Evolutionary conservation across 2,329 filamentous ascomycete species (phyloP), one percentile per base, ranked within the genome.

Genomic region (Zarea fungicola): DNA sequence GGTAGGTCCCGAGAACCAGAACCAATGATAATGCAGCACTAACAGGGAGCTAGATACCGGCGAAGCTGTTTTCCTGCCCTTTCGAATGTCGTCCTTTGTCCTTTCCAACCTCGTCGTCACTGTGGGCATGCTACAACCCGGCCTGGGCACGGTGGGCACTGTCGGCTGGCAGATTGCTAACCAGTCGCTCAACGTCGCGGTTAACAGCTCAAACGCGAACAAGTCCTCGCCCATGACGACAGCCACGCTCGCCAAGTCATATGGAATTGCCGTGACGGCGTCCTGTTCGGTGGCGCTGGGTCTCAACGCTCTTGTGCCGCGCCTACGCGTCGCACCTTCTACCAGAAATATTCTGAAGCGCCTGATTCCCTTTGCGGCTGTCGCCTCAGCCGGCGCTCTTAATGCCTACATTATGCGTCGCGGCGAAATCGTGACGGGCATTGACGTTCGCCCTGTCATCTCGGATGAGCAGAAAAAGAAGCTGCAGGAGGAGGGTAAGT

Each of bases 381-480:
- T 99, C 10, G 92, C 92, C 25, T 87, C 83, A 51, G 93, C 93
- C 4, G 91, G 90, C 61, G 89, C 84, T 1, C 77, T 99, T 54
- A 99, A 99, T 68, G 93, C 96, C 22, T 95, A 96, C 70, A 80
- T 99, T 48, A 99, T 99, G 93, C 89, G 93, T 52, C 85, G 89
- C 55, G 92, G 96, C 68, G 93, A 99, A 72, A 97, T 99, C 60
- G 80, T 87, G 61, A 81, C 81, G 53, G 93, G 93, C 45, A 99
- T 99, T 62, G 89, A 97, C 66, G 83, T 99, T 31, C 96, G 85
- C 67, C 90, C 91, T 1, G 84, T 89, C 6, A 77, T 91, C 10
- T 84, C 84, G 2, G 83, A 83, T 5, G 76, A 76, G 14, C 84
- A 90, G 63, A 87, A 84, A 68, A 69, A 67, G 42, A 74, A 76